Evolutionary conservation across 2,329 filamentous ascomycete genomes (phyloP).

Genomic region (Nemania diffusa): DNA sequence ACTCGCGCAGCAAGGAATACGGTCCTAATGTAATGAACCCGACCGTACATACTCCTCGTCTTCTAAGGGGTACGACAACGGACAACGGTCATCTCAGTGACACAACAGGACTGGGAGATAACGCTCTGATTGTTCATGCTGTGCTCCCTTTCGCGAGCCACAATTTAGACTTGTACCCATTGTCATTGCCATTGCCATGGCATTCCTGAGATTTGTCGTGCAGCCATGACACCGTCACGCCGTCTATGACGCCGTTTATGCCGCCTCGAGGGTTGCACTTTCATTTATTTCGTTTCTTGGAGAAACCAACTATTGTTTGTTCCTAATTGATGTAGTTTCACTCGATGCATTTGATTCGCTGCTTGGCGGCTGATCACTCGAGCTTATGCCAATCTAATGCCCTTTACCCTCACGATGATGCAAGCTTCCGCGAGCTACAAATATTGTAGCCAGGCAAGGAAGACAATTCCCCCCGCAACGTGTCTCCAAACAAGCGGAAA

Average conservation of each 20-base stretch:
- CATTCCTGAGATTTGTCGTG: not conserved
- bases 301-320: not conserved
- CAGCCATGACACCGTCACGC: too few species aligned
- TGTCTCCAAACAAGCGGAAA: not conserved
- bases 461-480: not conserved
- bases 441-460: not conserved
- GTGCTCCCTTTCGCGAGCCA: constrained; percentile 14
- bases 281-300: constrained; percentile 7
- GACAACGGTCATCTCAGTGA: constrained; percentile 6
- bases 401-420: constrained; percentile 20
- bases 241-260: not conserved
- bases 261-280: not conserved
- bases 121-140: constrained; percentile 1
- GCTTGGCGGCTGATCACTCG: not conserved
- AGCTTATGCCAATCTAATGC: constrained; percentile 6
- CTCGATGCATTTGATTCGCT: constrained; percentile 15
- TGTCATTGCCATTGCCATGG: not conserved
- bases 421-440: constrained; percentile 15
- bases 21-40: not conserved
- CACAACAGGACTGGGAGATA: constrained; percentile 8
- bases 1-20: not conserved
- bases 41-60: too few species aligned
- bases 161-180: constrained; percentile 2
- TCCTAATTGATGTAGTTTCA: not conserved
- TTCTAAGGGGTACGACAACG: not conserved